Evolutionary conservation across 257 asterid genomes (phyloP).

Genomic region (Salvia miltiorrhiza): DNA sequence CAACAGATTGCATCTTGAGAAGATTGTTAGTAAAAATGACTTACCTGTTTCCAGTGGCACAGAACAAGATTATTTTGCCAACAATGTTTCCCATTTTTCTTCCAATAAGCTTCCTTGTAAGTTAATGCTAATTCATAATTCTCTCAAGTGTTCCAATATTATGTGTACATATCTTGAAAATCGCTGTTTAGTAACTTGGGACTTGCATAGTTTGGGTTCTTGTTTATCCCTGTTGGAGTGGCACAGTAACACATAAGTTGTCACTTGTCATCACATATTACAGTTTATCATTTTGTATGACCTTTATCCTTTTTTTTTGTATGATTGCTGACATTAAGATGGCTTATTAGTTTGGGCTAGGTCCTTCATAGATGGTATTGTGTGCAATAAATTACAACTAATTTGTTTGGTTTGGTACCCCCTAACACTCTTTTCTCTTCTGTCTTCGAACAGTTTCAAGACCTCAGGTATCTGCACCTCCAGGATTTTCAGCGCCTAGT

Average conservation of each 20-base stretch:
- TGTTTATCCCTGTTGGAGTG: neutral
- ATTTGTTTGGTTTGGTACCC: neutral
- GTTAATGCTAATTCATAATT: slow-evolving; percentile 15
- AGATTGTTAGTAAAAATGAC: slow-evolving; percentile 42
- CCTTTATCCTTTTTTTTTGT: neutral
- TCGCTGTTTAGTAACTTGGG: neutral
- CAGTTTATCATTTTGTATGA: neutral
- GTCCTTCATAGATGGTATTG: neutral
- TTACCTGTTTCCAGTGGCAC: slow-evolving; percentile 42
- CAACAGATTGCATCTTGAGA: slow-evolving; percentile 45
- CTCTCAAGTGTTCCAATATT: neutral
- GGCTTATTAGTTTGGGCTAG: neutral
- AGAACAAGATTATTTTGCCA: slow-evolving; percentile 46
- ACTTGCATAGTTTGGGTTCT: neutral
- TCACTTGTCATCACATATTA: no score
- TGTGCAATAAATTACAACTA: neutral
- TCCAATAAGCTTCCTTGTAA: slow-evolving; percentile 65
- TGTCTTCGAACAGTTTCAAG: slow-evolving; percentile 57
- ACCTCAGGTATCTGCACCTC: slow-evolving; percentile 90
- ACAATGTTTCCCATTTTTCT: slow-evolving; percentile 42
- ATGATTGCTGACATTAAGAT: neutral
- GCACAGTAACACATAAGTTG: neutral
- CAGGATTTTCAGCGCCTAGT: slow-evolving; percentile 80
- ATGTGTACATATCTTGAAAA: slow-evolving; percentile 10
- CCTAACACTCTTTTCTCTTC: slow-evolving; percentile 14